A percentile compares a stretch with the other conserved stretches of the same genome.
phyloP scores from a whole-genome alignment of 1,139 yeast species.

The Debaryomycetaceae sp. region DNA sequence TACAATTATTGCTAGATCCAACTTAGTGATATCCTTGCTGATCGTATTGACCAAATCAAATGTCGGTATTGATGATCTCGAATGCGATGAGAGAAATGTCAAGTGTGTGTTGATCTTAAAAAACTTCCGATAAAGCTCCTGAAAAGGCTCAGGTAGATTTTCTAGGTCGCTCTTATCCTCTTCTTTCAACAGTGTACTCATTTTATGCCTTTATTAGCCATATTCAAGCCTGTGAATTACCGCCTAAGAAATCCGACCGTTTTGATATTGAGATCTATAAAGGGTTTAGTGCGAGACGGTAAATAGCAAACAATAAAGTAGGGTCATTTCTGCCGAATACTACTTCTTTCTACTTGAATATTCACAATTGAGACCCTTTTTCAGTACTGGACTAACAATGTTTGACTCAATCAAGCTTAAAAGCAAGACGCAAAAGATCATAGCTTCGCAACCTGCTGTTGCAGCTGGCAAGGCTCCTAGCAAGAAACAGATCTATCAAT shows the following conservation, averaged over 20 bases:
- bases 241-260: neutral
- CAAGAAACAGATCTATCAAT: slow-evolving; percentile 54
- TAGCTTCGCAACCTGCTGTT: slow-evolving; percentile 26
- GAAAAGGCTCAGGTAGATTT: slow-evolving; percentile 10
- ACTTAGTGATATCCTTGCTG: slow-evolving; percentile 22
- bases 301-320: too few species aligned
- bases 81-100: slow-evolving; percentile 41
- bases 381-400: slow-evolving; percentile 15
- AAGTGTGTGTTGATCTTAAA: slow-evolving; percentile 38
- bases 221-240: neutral
- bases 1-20: slow-evolving; percentile 63
- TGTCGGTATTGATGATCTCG: slow-evolving; percentile 41
- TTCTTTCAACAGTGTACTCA: neutral
- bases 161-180: neutral
- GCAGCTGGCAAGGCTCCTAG: slow-evolving; percentile 36
- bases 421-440: slow-evolving; percentile 29
- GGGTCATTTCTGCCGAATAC: too few species aligned
- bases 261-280: neutral
- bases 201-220: neutral
- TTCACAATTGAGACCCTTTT: too few species aligned
- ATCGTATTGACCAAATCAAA: slow-evolving; percentile 31
- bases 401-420: slow-evolving; percentile 41
- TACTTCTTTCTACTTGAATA: too few species aligned
- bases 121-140: slow-evolving; percentile 20
- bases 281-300: neutral